Conservation (phyloP, 257 asterid species). For the Hygrophila difformis region DNA sequence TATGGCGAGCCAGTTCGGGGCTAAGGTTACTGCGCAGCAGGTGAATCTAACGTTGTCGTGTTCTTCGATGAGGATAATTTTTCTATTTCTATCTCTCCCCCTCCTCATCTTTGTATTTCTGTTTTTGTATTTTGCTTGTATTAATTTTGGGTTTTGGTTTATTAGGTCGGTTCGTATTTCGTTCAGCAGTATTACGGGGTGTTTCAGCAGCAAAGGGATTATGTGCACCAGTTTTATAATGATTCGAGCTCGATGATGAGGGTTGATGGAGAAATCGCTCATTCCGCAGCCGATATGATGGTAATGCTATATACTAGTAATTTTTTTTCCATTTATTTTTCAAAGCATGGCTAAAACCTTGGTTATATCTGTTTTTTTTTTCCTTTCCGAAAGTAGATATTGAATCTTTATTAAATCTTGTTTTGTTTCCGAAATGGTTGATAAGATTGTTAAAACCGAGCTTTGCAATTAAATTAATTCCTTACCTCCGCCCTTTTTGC, state of each 20-base stretch:
- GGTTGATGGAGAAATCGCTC: constrained; percentile 53
- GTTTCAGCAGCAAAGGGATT: constrained; percentile 59
- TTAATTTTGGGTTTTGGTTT: background rate
- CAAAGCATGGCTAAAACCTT: no score
- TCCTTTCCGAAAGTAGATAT: no score
- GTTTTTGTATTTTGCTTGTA: no score
- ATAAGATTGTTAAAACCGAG: no score
- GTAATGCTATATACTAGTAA: constrained; percentile 18
- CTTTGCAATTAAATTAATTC: no score
- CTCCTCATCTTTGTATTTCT: background rate
- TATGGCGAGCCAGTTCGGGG: constrained; percentile 41
- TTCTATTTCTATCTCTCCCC: background rate
- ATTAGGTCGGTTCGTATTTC: constrained; percentile 78
- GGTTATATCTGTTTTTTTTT: no score
- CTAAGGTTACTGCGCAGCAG: constrained; percentile 47
- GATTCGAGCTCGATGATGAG: constrained; percentile 61
- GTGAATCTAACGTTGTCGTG: constrained; percentile 16
- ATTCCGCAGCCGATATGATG: constrained; percentile 51
- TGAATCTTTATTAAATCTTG: no score
- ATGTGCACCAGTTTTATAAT: constrained; percentile 66
- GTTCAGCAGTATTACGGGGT: constrained; percentile 77
- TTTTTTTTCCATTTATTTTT: no score
- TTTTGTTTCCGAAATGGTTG: no score
- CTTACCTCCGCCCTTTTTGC: no score
- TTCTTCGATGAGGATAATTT: background rate